Evolutionary conservation across 306 rosid species (phyloP), one percentile per base, ranked within the genome.

Genomic region (Bauhinia variegata): DNA sequence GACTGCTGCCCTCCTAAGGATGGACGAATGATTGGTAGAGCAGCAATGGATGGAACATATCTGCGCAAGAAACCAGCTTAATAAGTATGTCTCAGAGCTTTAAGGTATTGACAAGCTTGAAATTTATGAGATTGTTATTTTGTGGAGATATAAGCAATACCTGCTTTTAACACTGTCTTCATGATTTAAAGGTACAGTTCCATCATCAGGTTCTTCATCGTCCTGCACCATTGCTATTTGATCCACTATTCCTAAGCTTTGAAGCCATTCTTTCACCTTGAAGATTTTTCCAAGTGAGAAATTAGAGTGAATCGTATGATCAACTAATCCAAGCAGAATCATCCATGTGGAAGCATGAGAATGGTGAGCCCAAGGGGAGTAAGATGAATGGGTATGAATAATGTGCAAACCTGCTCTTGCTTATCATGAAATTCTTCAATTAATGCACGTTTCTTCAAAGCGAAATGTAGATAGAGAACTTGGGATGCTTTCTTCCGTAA

Each of bases 261-360:
- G 96, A 52, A 92, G 96, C 96, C 98, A 92, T 75, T 92, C 98
- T 87, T 83, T 92, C 44, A 87, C 86, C 96, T 92, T 72, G 41
- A 36, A 36, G 8, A 36, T 36, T 2, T 36, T 36, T 36, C 41
- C 3, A 36, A 23, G 28, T 23, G 28, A 23, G 28, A 23, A 23
- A 23, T 23, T 23, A 23, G 28, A 23, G 28, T 23, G 28, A 23
- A 23, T 23, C 28, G 28, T 23, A 23, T 23, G 2, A 23, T 23
- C 28, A 2, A 23, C 28, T 36, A 5, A 60, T 70, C 48, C 18
- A 52, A 44, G 60, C 47, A 53, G 53, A 79, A 70, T 39, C 52
- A 70, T 39, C 52, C 11, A 38, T 7, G 63, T 13, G 17, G 63
- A 67, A 42, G 33, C 17, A 28, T 32, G 34, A 71, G 50, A 63